Percentiles rank a stretch among this genome's conserved stretches.
phyloP scores from a whole-genome alignment of 352 stramenopile genomes.

The Globisporangium ultimum region DNA sequence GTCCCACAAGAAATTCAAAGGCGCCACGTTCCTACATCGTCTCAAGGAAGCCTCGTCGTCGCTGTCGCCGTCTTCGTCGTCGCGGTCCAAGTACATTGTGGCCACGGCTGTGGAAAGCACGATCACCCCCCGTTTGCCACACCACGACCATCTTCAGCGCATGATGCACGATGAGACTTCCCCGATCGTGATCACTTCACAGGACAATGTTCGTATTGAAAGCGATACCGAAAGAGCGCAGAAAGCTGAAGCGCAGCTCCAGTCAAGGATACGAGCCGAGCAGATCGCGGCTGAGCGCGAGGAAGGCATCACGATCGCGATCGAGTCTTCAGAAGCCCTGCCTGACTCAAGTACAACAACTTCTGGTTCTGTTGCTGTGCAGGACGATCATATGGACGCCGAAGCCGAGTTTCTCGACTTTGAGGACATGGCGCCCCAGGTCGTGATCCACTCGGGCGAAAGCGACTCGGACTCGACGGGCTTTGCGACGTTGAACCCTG shows the following conservation, averaged over 20 bases:
- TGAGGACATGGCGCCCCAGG: constrained; percentile 34
- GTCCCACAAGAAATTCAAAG: constrained; percentile 9
- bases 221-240: background rate
- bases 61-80: constrained; percentile 15
- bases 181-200: constrained; percentile 12
- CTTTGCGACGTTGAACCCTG: constrained; percentile 65
- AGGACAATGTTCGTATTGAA: background rate
- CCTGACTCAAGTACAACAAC: too few species aligned
- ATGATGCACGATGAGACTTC: background rate
- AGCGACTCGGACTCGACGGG: constrained; percentile 50
- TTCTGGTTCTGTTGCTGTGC: background rate
- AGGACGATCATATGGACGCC: constrained; percentile 1
- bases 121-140: background rate
- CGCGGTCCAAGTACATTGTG: constrained; percentile 25
- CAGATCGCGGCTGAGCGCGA: constrained; percentile 36
- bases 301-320: constrained; percentile 48
- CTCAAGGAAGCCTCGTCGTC: constrained; percentile 25
- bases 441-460: constrained; percentile 74
- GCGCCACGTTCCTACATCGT: constrained; percentile 27
- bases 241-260: background rate
- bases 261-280: constrained; percentile 2
- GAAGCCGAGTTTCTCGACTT: constrained; percentile 16
- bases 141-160: constrained; percentile 1
- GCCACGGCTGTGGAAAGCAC: constrained; percentile 6
- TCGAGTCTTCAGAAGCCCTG: constrained; percentile 11